Evolutionary conservation across 2,329 filamentous ascomycete species (phyloP).

Genomic region (Arthrobotrys iridis): DNA sequence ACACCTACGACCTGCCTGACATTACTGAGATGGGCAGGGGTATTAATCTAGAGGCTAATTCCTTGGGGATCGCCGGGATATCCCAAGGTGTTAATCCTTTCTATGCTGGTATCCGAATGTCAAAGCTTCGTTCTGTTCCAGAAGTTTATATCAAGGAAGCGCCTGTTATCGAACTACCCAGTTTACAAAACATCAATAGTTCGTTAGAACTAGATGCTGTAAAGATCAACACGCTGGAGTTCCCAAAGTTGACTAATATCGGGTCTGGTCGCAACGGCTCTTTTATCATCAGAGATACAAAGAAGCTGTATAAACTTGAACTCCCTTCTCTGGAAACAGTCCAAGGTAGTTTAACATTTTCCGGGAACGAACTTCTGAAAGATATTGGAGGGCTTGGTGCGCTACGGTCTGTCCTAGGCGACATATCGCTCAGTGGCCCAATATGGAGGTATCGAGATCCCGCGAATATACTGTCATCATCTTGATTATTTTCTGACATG

Average conservation of each 20-base stretch:
- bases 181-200: background rate
- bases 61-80: background rate
- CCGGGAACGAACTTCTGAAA: background rate
- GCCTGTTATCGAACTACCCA: background rate
- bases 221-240: background rate
- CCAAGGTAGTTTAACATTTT: background rate
- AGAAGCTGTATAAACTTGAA: background rate
- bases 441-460: slow-evolving; percentile 30
- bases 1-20: background rate
- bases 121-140: background rate
- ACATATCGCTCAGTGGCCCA: background rate
- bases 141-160: background rate
- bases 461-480: too few species aligned
- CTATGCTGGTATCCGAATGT: background rate
- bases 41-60: slow-evolving; percentile 3
- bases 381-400: slow-evolving; percentile 12
- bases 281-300: background rate
- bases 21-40: background rate
- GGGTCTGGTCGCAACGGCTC: background rate
- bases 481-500: too few species aligned
- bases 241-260: slow-evolving; percentile 5
- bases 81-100: background rate
- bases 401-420: background rate
- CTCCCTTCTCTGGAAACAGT: slow-evolving; percentile 3
- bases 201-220: background rate